Percentiles rank a stretch among this genome's conserved stretches.
Evolutionary conservation across 129 eudicot species (phyloP).

Genomic region (Chrysanthemum makinoi): DNA sequence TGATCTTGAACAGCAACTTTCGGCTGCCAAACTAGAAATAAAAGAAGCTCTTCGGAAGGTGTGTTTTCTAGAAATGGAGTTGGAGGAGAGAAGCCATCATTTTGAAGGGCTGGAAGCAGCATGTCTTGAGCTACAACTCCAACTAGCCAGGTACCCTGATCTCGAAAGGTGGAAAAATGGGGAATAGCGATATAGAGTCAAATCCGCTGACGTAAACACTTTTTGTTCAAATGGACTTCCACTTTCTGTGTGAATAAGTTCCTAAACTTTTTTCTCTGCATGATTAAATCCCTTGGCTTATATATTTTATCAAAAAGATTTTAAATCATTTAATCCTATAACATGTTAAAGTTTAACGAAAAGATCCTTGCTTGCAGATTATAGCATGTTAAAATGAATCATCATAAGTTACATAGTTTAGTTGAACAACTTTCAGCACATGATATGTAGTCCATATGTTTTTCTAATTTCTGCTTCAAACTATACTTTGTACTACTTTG

Average conservation of each 20-base stretch:
- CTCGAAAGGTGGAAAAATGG: not conserved
- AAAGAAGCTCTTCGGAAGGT: slow-evolving; percentile 53
- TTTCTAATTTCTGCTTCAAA: no score
- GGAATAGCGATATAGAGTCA: not conserved
- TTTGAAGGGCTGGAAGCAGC: slow-evolving; percentile 70
- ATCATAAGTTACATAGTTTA: no score
- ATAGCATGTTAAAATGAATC: no score
- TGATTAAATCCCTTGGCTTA: no score
- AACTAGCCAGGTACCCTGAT: slow-evolving; percentile 61
- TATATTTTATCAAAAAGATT: no score
- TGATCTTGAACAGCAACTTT: slow-evolving; percentile 79
- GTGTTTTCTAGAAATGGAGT: slow-evolving; percentile 69
- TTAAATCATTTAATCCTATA: no score
- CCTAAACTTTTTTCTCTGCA: not conserved
- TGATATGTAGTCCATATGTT: no score
- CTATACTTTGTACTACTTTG: no score
- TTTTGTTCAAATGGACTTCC: not conserved
- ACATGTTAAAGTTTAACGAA: no score
- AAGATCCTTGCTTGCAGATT: no score
- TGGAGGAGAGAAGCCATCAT: slow-evolving; percentile 60
- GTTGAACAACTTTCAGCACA: no score
- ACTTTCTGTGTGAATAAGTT: no score
- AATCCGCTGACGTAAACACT: not conserved
- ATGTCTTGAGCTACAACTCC: slow-evolving; percentile 83
- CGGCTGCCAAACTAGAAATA: slow-evolving; percentile 42